Evolutionary conservation across 129 eudicot genomes (phyloP), one percentile per base, ranked within the genome.

Genomic region (Ambrosia trifida): DNA sequence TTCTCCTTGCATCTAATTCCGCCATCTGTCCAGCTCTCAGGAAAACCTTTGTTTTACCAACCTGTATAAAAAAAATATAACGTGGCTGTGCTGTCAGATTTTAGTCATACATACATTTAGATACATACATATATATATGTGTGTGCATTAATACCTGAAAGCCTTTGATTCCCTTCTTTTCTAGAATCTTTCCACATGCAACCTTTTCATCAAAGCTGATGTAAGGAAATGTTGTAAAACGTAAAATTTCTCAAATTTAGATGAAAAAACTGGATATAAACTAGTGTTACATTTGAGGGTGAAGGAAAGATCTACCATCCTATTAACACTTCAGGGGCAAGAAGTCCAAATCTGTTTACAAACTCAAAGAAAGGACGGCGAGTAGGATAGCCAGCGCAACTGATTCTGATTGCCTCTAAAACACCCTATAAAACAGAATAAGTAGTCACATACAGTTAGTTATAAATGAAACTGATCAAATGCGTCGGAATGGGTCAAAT

Each of bases 1-100:
- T 76, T 80, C 99, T 82, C 66, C 96, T 79, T 36, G 99, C 97
- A 86, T 95, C 99, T 66, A 95, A 69, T 76, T 95, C 99, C 11
- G 99, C 99, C 99, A 95, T 95, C 75, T 95, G 99, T 66, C 99
- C 99, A 47, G 91, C 99, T 83, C 99, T 84, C 64, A 95, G 76
- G 78, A 95, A 95, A 33, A 95, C 89, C 80, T 95, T 95, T 49
- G 99, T 95, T 82, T 81, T 95, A 49, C 99, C 99, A 58, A 95
- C 79, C 99, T 95, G 96, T 69, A 79, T 64, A 75, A 77, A 4
- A 10, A 75, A 77, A 4, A 10, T 75, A 76, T 74, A 51, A 49
- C 31, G 20, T 57, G 43, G 50, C 18, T 40, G 68, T 62, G 50
- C 18, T 40, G 68, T 62, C 72, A 51, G 35, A 38, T 32, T 38